phyloP scores from a whole-genome alignment of 2,329 filamentous ascomycete species.

The Plenodomus biglobosus region DNA sequence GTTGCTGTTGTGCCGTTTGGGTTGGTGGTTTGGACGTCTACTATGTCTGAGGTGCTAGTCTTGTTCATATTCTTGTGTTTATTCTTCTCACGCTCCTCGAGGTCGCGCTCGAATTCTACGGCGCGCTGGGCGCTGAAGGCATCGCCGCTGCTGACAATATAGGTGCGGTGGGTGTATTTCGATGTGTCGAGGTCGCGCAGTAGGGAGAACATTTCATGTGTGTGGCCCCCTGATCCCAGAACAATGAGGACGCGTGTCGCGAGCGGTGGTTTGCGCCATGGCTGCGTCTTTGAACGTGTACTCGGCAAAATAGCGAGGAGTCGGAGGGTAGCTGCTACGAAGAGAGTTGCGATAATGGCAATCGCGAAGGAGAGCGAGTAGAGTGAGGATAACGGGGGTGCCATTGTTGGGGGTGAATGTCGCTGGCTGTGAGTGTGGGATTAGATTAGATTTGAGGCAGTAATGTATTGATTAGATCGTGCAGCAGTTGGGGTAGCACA shows the following conservation, averaged over 20 bases:
- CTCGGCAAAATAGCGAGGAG: slow-evolving; percentile 45
- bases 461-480: background rate
- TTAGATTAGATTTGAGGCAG: background rate
- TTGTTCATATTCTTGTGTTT: slow-evolving; percentile 1
- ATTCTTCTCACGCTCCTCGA: slow-evolving; percentile 21
- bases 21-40: slow-evolving; percentile 4
- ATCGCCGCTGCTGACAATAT: slow-evolving; percentile 78
- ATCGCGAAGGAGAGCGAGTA: slow-evolving; percentile 34
- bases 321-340: slow-evolving; percentile 42
- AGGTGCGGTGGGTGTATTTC: slow-evolving; percentile 68
- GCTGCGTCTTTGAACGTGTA: slow-evolving; percentile 23
- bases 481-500: background rate
- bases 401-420: slow-evolving; percentile 16
- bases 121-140: slow-evolving; percentile 66
- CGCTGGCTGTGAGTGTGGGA: background rate
- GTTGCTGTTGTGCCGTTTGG: slow-evolving; percentile 1
- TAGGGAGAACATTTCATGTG: slow-evolving; percentile 89
- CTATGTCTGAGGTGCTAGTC: background rate
- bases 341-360: slow-evolving; percentile 36
- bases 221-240: slow-evolving; percentile 91
- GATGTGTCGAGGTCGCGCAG: slow-evolving; percentile 59
- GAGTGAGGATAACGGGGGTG: slow-evolving; percentile 21
- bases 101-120: slow-evolving; percentile 61
- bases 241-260: slow-evolving; percentile 72
- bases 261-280: slow-evolving; percentile 27